phyloP scores from a whole-genome alignment of 1,284 basidiomycete species.

The Stygiomarasmius scandens region DNA sequence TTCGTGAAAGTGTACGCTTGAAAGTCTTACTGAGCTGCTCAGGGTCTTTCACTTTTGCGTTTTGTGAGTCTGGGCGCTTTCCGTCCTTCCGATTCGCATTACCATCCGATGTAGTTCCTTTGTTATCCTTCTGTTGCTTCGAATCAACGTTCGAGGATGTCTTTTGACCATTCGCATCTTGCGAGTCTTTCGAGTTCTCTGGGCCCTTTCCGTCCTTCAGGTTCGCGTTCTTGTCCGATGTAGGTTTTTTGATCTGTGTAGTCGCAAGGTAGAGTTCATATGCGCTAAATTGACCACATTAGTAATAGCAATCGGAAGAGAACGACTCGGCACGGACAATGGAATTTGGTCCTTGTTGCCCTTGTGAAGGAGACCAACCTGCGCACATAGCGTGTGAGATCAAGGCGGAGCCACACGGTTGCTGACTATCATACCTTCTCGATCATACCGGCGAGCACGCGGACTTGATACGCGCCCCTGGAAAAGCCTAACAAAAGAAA shows the following conservation, averaged over 20 bases:
- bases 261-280: conserved; percentile 36
- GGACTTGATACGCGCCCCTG: conserved; percentile 48
- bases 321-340: conserved; percentile 28
- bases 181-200: conserved; percentile 6
- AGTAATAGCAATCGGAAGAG: not conserved
- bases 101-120: not conserved
- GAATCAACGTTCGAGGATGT: too few relatives aligned
- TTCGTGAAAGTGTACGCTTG: conserved; percentile 38
- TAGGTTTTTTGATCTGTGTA: not conserved
- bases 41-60: conserved; percentile 7
- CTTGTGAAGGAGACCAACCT: conserved; percentile 35
- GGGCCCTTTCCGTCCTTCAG: too few relatives aligned
- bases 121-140: too few relatives aligned
- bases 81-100: not conserved
- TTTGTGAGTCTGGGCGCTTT: not conserved
- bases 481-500: conserved; percentile 40
- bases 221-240: not conserved
- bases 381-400: not conserved
- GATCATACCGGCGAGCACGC: conserved; percentile 45
- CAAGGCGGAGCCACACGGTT: not conserved
- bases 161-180: too few relatives aligned
- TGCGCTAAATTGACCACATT: conserved; percentile 30
- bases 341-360: conserved; percentile 40
- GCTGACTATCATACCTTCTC: conserved; percentile 27
- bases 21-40: conserved; percentile 27